Base-by-base conservation (phyloP, 1,139 yeast species). In the Taphrina populina region DNA sequence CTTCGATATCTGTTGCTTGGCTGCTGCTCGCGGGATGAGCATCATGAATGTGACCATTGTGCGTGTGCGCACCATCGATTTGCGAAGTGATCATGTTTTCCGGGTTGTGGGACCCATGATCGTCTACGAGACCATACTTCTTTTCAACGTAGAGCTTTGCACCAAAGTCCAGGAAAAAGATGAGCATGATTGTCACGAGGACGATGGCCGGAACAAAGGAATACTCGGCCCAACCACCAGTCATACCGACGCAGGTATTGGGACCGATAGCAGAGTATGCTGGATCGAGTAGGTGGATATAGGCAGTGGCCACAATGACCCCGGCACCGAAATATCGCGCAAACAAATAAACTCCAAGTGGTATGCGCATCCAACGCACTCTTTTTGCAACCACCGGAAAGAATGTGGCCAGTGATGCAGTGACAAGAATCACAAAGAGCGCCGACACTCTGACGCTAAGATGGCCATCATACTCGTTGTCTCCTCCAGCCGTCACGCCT, bases 321-420 rank as follows among this genome's bases (percentile, higher is more conserved):
- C 95, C 95, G 1, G 90, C 81, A 60, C 94, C 95, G 65, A 85
- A 85, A 70, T 76, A 83, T 65, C 82, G 83, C 56, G 85, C 83
- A 52, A 81, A 70, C 64, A 84, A 80, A 66, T 78, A 84, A 60
- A 81, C 76, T 79, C 81, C 77, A 17, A 73, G 64, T 3, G 81
- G 85, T 61, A 80, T 58, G 17, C 49, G 39, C 41, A 62, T 29
- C 35, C 58, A 37, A 4, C 56, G 46, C 11, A 55, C 33, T 11
- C 56, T 44, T 7, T 52, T 60, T 15, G 62, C 37, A 29, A 61
- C 30, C 7, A 64, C 62, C 7, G 66, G 66, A 41, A 63, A 60
- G 33, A 60, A 46, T 3, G 62, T 55, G 58, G 5, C 74, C 53
- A 80, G 67, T 0, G 78, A 73, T 1, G 87, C 79, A 2, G 82